Evolutionary conservation across 352 stramenopile species (phyloP).

Genomic region (Pythium phragmitis): DNA sequence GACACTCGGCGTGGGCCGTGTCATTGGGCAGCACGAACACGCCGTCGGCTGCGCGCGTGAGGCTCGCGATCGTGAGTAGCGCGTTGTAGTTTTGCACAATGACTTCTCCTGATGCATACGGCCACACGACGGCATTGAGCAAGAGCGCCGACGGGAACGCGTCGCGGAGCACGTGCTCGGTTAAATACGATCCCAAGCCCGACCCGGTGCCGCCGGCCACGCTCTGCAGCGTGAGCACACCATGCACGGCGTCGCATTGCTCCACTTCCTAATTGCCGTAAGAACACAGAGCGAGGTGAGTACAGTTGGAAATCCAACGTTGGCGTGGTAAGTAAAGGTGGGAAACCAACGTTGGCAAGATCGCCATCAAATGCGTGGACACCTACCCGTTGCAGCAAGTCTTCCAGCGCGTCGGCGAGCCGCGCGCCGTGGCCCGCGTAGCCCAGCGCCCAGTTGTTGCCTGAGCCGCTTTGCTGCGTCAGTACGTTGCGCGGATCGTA

Average conservation of each 20-base stretch:
- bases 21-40: conserved; percentile 81
- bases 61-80: conserved; percentile 82
- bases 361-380: not conserved
- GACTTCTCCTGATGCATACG: conserved; percentile 80
- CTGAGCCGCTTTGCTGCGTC: conserved; percentile 60
- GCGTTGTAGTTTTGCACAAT: conserved; percentile 92
- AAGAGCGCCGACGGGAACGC: conserved; percentile 50
- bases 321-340: not conserved
- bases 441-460: conserved; percentile 82
- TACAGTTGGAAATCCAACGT: not conserved
- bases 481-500: conserved; percentile 52
- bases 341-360: not conserved
- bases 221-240: conserved; percentile 81
- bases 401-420: conserved; percentile 41
- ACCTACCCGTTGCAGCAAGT: conserved; percentile 37
- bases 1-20: conserved; percentile 49
- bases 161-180: conserved; percentile 62
- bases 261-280: conserved; percentile 49
- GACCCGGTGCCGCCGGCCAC: conserved; percentile 87
- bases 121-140: conserved; percentile 82
- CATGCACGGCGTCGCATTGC: conserved; percentile 62
- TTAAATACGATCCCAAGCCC: conserved; percentile 79
- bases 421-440: conserved; percentile 53
- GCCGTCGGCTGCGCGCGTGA: conserved; percentile 54
- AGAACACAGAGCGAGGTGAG: not conserved